Evolutionary conservation across 2,329 filamentous ascomycete species (phyloP), one percentile per base, ranked within the genome.

Genomic region (Pyrenochaeta sp.): DNA sequence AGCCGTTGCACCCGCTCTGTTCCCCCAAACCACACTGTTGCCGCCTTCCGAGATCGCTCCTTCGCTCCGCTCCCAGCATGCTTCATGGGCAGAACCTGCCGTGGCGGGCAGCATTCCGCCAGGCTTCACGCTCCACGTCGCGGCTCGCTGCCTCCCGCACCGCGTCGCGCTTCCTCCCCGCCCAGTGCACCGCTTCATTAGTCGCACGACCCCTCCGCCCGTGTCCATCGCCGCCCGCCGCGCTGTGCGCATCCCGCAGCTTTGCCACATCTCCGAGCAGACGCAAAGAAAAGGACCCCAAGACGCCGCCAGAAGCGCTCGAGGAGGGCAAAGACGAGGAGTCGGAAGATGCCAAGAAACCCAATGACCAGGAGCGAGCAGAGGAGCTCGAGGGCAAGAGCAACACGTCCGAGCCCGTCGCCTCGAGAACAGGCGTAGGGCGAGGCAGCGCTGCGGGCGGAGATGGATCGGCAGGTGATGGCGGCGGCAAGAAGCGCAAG

Each of bases 401-500:
- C 32, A 83, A 84, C 63, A 69, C 78, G 2, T 78, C 81, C 8
- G 83, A 86, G 50, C 80, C 82, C 5, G 76, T 86, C 57, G 77
- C 83, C 30, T 76, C 82, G 27, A 84, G 84, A 67, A 77, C 78
- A 34, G 80, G 78, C 45, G 87, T 90, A 71, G 84, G 82, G 50
- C 88, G 86, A 68, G 82, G 81, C 39, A 86, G 86, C 68, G 83
- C 88, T 47, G 85, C 88, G 47, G 85, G 85, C 42, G 84, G 84
- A 43, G 64, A 76, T 19, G 77, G 61, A 2, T 50, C 66, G 27
- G 79, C 84, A 15, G 84, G 83, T 53, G 88, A 90, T 64, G 85
- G 72, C 15, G 69, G 86, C 9, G 87, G 90, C 49, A 90, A 87
- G 78, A 91, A 88, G 72, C 89, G 92, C 53, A 93, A 91, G 74